phyloP scores from a whole-genome alignment of 805 yeast genomes.

The Myxozyma monticola region DNA sequence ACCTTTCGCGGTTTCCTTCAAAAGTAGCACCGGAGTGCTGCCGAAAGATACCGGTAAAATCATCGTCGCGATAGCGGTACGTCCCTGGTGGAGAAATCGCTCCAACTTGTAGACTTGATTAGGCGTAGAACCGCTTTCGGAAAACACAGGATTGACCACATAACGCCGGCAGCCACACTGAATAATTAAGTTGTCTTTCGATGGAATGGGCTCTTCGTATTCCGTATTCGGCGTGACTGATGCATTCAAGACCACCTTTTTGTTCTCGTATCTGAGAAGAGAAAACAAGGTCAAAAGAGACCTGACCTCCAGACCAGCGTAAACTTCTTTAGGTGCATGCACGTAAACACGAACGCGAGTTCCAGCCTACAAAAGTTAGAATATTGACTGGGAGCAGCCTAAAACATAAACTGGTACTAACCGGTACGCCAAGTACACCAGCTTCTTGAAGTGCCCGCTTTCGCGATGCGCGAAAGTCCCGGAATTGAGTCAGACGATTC shows the following conservation, averaged over 20 bases:
- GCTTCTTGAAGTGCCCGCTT: conserved; percentile 67
- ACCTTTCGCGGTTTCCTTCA: conserved; percentile 48
- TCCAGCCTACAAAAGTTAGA: conserved; percentile 56
- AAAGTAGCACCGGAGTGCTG: conserved; percentile 75
- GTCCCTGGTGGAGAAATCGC: conserved; percentile 77
- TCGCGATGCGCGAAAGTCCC: conserved; percentile 73
- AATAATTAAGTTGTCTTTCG: conserved; percentile 76
- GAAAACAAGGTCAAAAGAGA: conserved; percentile 68
- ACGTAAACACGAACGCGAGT: conserved; percentile 60
- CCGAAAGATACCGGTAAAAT: conserved; percentile 85
- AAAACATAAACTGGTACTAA: conserved; percentile 11
- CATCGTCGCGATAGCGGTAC: conserved; percentile 74
- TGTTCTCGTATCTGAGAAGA: conserved; percentile 81
- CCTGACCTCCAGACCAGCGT: conserved; percentile 54
- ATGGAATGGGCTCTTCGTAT: conserved; percentile 77
- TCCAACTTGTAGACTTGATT: conserved; percentile 87
- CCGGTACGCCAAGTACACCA: conserved; percentile 36
- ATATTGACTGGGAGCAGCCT: conserved; percentile 41
- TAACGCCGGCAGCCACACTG: conserved; percentile 94
- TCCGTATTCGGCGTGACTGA: conserved; percentile 87
- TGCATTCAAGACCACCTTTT: conserved; percentile 77
- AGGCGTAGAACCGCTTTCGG: conserved; percentile 68
- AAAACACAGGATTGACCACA: conserved; percentile 77
- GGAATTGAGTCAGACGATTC: conserved; percentile 70
- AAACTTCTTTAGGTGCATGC: conserved; percentile 50